Evolutionary conservation across 2,329 filamentous ascomycete species (phyloP).

Genomic region (Monilinia vaccinii-corymbosi): DNA sequence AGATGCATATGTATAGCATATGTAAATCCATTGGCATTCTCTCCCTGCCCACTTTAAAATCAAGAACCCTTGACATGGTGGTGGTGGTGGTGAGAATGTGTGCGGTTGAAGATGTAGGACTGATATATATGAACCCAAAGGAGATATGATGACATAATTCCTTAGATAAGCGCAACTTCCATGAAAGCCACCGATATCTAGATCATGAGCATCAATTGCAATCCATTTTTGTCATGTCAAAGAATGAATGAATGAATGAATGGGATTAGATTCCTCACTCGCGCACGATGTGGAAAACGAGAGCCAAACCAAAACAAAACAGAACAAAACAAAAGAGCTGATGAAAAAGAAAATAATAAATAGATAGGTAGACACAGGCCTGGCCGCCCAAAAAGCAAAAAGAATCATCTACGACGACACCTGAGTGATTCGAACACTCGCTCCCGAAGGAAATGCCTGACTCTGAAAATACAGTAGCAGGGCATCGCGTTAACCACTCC

Average conservation of each 20-base stretch:
- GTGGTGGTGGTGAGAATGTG: neutral
- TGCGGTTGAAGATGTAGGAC: no score
- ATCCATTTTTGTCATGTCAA: neutral
- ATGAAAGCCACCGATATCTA: no score
- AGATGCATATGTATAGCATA: neutral
- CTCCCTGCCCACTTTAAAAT: neutral
- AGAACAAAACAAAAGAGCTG: neutral
- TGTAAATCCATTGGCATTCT: neutral
- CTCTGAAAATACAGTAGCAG: neutral
- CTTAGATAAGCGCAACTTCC: neutral
- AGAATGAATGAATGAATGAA: no score
- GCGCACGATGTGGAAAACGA: neutral
- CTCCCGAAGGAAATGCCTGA: slow-evolving; percentile 9
- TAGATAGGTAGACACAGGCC: no score
- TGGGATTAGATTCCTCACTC: neutral
- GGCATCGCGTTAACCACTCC: slow-evolving; percentile 10
- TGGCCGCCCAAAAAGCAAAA: neutral
- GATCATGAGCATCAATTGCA: neutral
- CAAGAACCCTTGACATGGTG: neutral
- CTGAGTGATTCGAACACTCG: slow-evolving; percentile 10
- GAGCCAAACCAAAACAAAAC: neutral
- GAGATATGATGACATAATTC: neutral
- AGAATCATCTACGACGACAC: neutral
- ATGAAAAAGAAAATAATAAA: no score
- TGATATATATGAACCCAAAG: neutral